Evolutionary conservation across 345 rosid genomes (phyloP), one percentile per base, ranked within the genome.

Genomic region (Eucalyptus lansdowneana): DNA sequence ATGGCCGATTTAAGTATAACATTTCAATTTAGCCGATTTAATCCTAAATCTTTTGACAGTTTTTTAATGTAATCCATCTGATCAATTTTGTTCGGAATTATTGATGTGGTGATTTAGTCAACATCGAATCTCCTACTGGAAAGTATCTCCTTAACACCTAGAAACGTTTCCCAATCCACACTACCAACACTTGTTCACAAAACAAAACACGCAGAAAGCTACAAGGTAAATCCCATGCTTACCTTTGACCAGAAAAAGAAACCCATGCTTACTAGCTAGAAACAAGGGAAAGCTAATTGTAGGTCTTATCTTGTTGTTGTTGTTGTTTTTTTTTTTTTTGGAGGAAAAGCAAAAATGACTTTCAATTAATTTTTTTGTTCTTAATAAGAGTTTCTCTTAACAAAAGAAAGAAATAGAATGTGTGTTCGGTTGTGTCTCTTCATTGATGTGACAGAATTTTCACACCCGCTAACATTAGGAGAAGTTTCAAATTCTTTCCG

Each of bases 291-390:
- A 56, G 62, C 62, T 9, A 56, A 56, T 21, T 56, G 29, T 24
- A 56, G 62, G 62, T 10, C 62, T 9, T 53, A 1, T 53, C 5
- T 53, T 53, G 9, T 53, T 13, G 34, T 34, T n/a, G n/a, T n/a
- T 0, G 14, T 2, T 14, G 21, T 54, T 54, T 0, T 49, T 17
- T 15, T 0, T 50, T 54, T 54, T 0, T 56, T 56, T 4, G 27
- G 60, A 56, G 27, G 27, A 22, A 56, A 56, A 56, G 27, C 29
- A 56, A 56, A 56, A 9, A 56, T 2, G 11, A 24, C 62, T 56
- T 56, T 56, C 29, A 56, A 56, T 56, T 56, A 56, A 9, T 24
- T 1, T 56, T 56, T 56, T 56, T 56, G 29, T 56, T 56, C 29
- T 56, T 56, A 56, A 56, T 56, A 56, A 2, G 62, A 56, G 24